Evolutionary conservation across 2,329 filamentous ascomycete species (phyloP), one percentile per base, ranked within the genome.

Genomic region (Calonectria henricotiae): DNA sequence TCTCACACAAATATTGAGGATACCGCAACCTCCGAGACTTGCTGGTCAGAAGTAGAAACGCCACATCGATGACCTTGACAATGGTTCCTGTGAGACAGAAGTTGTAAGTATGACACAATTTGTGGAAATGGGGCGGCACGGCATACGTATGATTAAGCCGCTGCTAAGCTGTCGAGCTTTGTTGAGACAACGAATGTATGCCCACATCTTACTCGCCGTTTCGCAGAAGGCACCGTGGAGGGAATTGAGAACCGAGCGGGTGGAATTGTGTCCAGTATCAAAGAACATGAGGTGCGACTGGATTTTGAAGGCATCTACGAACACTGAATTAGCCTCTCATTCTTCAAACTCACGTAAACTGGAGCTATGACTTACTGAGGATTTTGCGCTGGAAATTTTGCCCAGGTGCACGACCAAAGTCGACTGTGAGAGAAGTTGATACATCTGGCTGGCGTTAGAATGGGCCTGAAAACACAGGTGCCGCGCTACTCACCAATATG

Each of bases 261-360:
- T 79, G 4, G 90, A 89, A 83, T 98, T 98, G 84, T 96, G 91
- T 4, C 86, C 83, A 5, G 93, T 93, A 80, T 97, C 94, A 76
- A 94, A 92, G 80, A 94, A 93, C 91, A 97, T 95, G 61, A 90
- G 86, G 76, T 96, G 93, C 62, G 95, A 91, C 79, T 97, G 94
- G 63, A 96, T 90, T 80, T 95, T 95, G 85, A 98, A 94, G 4
- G 90, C 84, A 76, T 87, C 88, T 90, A 62, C 39, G 15, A 11
- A 20, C 47, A 2, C 8, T 5, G 37, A 23, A 46, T 72, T 9
- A 70, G 49, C 12, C 27, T 13, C 4, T 13, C 9, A 17, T 13
- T 4, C 23, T 6, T 7, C 25, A 25, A 20, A 9, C 6, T 15
- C 17, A 2, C 6, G 4, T 27, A 12, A 6, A 11, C 9, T 13